Conservation (phyloP, 2,329 filamentous ascomycete genomes). For the Calonectria leucothoes region DNA sequence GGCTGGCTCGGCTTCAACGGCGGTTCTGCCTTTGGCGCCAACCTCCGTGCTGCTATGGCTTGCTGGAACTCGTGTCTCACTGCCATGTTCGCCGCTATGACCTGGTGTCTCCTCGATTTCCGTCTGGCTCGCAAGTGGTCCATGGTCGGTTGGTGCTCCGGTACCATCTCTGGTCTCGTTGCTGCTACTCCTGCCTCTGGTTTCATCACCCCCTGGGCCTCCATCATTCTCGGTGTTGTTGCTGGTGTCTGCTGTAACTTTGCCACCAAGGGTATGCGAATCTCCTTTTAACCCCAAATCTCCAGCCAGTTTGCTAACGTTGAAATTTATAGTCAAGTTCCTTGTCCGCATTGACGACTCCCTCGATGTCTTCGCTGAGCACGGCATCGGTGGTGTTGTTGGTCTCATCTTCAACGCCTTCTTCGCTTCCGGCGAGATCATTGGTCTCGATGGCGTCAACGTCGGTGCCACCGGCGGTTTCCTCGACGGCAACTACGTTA, state of each 20-base stretch:
- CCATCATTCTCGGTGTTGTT: slow-evolving; percentile 73
- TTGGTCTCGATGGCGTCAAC: slow-evolving; percentile 83
- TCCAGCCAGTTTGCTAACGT: slow-evolving; percentile 21
- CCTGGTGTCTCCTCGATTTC: slow-evolving; percentile 97
- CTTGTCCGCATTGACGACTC: slow-evolving; percentile 75
- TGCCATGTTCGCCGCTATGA: slow-evolving; percentile 90
- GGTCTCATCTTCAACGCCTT: slow-evolving; percentile 79
- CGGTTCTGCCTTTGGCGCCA: slow-evolving; percentile 92
- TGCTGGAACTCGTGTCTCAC: slow-evolving; percentile 98
- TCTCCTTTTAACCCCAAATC: not conserved
- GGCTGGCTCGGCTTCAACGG: slow-evolving; percentile 99
- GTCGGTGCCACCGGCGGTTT: slow-evolving; percentile 75
- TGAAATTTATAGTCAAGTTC: slow-evolving; percentile 61
- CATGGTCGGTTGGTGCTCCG: slow-evolving; percentile 80
- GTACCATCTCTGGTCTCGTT: slow-evolving; percentile 77
- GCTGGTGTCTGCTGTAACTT: slow-evolving; percentile 77
- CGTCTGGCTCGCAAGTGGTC: slow-evolving; percentile 94
- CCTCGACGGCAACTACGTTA: slow-evolving; percentile 78
- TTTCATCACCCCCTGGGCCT: slow-evolving; percentile 75
- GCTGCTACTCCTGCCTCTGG: slow-evolving; percentile 77
- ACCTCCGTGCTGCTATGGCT: slow-evolving; percentile 93
- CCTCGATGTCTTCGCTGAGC: slow-evolving; percentile 79
- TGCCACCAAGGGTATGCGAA: slow-evolving; percentile 65
- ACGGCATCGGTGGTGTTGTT: slow-evolving; percentile 76
- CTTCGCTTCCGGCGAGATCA: slow-evolving; percentile 77